Conservation (phyloP, 2,329 filamentous ascomycete species). For the Tolypocladium ophioglossoides region DNA sequence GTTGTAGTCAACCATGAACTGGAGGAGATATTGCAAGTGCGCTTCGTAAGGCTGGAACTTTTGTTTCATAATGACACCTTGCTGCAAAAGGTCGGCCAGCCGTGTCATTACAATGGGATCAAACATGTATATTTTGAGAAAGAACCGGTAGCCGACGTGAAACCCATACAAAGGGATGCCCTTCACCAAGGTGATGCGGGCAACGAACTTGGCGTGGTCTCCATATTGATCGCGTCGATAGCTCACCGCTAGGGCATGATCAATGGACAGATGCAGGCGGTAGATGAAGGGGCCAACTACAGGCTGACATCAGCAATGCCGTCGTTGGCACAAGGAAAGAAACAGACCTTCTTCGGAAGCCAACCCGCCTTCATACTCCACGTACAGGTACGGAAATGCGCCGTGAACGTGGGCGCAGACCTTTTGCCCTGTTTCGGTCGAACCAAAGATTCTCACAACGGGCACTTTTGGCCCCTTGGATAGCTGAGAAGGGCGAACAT, state of each 20-base stretch:
- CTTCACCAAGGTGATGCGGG: constrained; percentile 84
- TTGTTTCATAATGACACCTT: constrained; percentile 76
- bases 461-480: constrained; percentile 65
- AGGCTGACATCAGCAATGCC: constrained; percentile 5
- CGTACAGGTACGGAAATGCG: constrained; percentile 89
- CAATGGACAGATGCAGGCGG: constrained; percentile 74
- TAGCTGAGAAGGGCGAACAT: constrained; percentile 46
- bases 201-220: constrained; percentile 63
- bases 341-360: constrained; percentile 54
- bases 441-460: constrained; percentile 81
- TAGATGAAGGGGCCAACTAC: constrained; percentile 67
- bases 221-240: constrained; percentile 68
- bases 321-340: no score
- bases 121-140: constrained; percentile 89
- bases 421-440: constrained; percentile 89
- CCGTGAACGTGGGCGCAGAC: constrained; percentile 95
- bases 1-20: constrained; percentile 99
- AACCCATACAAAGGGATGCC: constrained; percentile 95
- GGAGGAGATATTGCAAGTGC: constrained; percentile 81
- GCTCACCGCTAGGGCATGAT: constrained; percentile 77
- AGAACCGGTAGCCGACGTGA: constrained; percentile 82
- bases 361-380: constrained; percentile 69
- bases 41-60: constrained; percentile 88
- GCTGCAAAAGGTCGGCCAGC: constrained; percentile 74
- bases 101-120: constrained; percentile 83